Evolutionary conservation across 352 stramenopile species (phyloP).

Genomic region (Globisporangium nodosum): DNA sequence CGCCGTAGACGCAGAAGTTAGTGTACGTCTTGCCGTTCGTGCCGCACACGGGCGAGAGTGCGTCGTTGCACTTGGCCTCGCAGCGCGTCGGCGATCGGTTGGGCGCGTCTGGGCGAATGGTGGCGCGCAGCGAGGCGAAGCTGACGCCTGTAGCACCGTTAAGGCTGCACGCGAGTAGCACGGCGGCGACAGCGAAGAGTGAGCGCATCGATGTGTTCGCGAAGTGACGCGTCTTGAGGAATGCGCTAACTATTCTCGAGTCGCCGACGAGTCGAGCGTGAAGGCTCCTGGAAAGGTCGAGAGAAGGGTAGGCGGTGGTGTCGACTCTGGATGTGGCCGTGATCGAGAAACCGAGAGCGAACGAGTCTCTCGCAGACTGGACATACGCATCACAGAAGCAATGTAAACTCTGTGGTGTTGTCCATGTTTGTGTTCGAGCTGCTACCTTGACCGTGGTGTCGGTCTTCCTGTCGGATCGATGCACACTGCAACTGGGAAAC

Average conservation of each 20-base stretch:
- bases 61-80: conserved; percentile 2
- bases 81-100: conserved; percentile 2
- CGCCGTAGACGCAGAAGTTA: conserved; percentile 23
- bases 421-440: not conserved
- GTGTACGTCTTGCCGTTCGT: conserved; percentile 22
- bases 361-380: too few species aligned
- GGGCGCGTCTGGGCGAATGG: not conserved
- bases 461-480: not conserved
- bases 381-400: not conserved
- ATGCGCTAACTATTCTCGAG: not conserved
- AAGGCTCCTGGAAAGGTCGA: not conserved
- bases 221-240: not conserved
- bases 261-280: not conserved
- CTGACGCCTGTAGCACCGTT: not conserved
- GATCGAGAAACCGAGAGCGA: too few species aligned
- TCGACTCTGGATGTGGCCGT: too few species aligned
- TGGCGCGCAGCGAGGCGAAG: not conserved
- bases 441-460: not conserved
- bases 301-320: not conserved
- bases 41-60: conserved; percentile 15
- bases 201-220: not conserved
- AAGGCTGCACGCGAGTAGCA: not conserved
- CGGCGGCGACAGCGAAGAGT: not conserved
- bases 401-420: not conserved
- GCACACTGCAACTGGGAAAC: not conserved